Evolutionary conservation across 1,284 basidiomycete genomes (phyloP).

Genomic region (Phellinidium pouzarii): DNA sequence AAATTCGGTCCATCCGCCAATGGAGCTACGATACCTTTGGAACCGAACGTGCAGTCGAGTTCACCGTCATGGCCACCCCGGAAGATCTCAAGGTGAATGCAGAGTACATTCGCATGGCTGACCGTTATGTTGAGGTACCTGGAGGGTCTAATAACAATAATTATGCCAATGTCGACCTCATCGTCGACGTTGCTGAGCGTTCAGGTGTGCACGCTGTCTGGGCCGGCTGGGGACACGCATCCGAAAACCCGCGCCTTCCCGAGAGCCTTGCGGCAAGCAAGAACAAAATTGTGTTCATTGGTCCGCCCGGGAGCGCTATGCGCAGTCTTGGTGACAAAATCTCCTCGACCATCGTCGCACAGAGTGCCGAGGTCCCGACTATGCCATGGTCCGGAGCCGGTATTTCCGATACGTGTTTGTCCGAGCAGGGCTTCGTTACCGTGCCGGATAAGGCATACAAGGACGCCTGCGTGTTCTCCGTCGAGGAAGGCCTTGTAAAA

Average conservation of each 20-base stretch:
- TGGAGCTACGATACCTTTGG: conserved; percentile 99
- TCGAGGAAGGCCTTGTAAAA: conserved; percentile 82
- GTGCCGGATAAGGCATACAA: conserved; percentile 91
- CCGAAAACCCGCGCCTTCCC: conserved; percentile 97
- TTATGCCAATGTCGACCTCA: conserved; percentile 99
- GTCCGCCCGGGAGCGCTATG: conserved; percentile 98
- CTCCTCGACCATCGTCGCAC: conserved; percentile 98
- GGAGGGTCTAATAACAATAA: conserved; percentile 99
- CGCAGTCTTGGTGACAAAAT: conserved; percentile 99
- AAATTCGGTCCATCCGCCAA: conserved; percentile 97
- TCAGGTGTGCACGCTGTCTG: conserved; percentile 98
- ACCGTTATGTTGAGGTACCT: conserved; percentile 97
- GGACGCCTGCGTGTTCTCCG: conserved; percentile 84
- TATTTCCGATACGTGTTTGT: conserved; percentile 84
- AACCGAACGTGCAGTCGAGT: conserved; percentile 91
- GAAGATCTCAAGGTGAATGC: conserved; percentile 99
- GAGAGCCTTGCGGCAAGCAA: conserved; percentile 89
- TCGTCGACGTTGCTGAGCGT: conserved; percentile 97
- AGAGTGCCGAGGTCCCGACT: conserved; percentile 95
- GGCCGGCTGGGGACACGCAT: conserved; percentile 99
- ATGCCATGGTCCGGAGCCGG: conserved; percentile 99
- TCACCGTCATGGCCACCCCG: conserved; percentile 99
- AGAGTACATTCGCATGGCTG: conserved; percentile 99
- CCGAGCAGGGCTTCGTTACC: conserved; percentile 86
- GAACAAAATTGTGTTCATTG: conserved; percentile 98